These are phyloP conservation scores for Apophysomyces sp. DNA, from an alignment of 371 early-diverging fungal genomes.

Conservation along the genomic window DNA sequence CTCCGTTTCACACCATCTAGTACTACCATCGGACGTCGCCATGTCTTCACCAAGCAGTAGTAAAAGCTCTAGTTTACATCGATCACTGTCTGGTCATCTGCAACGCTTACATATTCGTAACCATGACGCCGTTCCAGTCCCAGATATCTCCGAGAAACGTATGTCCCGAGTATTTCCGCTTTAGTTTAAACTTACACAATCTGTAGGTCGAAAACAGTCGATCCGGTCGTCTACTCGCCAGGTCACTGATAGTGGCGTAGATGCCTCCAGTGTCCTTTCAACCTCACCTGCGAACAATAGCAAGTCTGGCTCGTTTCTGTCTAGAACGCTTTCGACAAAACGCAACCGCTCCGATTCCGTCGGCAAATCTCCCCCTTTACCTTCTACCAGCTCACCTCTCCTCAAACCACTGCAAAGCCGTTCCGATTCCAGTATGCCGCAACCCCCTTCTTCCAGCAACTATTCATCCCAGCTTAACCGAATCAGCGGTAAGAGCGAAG, in stretches of 20 bases:
- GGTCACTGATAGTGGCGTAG: neutral
- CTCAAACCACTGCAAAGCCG: slow-evolving; percentile 12
- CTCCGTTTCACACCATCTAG: slow-evolving; percentile 4
- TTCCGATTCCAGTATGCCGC: slow-evolving; percentile 1
- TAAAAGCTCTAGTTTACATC: slow-evolving; percentile 29
- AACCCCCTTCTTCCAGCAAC: slow-evolving; percentile 3
- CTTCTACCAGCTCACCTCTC: slow-evolving; percentile 25
- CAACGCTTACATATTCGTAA: slow-evolving; percentile 40
- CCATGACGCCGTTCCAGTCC: slow-evolving; percentile 20
- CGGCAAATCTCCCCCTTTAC: slow-evolving; percentile 24
- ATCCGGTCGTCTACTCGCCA: slow-evolving; percentile 3
- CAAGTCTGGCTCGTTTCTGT: slow-evolving; percentile 24
- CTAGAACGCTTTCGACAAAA: slow-evolving; percentile 35
- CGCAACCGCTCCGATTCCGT: slow-evolving; percentile 26
- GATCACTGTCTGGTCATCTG: slow-evolving; percentile 48
- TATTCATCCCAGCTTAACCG: slow-evolving; percentile 13
- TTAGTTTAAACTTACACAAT: neutral
- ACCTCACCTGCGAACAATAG: slow-evolving; percentile 5
- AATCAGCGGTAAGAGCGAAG: slow-evolving; percentile 28
- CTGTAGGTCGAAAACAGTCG: slow-evolving; percentile 4
- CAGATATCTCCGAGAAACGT: slow-evolving; percentile 33
- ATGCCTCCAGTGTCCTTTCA: slow-evolving; percentile 9
- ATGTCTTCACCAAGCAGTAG: slow-evolving; percentile 38
- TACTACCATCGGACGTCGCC: slow-evolving; percentile 3
- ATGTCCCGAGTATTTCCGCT: slow-evolving; percentile 5